Evolutionary conservation across 192 early-diverging fungal genomes (phyloP).

Genomic region (Coemansia erecta): DNA sequence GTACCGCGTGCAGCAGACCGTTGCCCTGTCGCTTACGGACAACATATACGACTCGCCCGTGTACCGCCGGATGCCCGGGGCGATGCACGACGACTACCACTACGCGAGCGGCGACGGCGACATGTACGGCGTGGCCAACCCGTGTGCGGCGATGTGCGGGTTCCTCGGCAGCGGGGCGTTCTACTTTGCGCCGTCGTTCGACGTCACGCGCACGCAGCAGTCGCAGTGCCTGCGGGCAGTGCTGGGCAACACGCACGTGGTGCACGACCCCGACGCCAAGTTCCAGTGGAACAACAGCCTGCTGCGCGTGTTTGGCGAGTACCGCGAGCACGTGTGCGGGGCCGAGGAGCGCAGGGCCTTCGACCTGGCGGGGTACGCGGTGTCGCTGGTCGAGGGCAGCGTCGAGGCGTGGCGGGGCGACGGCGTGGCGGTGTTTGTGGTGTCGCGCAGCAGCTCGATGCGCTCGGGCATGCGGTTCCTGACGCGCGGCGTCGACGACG

Average conservation of each 20-base stretch:
- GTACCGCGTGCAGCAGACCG: constrained; percentile 69
- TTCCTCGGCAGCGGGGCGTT: constrained; percentile 86
- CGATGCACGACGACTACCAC: constrained; percentile 33
- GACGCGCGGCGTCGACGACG: constrained; percentile 94
- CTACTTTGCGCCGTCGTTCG: constrained; percentile 87
- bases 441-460: constrained; percentile 50
- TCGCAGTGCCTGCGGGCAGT: constrained; percentile 55
- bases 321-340: constrained; percentile 71
- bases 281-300: constrained; percentile 94
- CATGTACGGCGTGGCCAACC: constrained; percentile 59
- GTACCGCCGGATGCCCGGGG: constrained; percentile 34
- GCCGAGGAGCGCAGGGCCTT: constrained; percentile 62
- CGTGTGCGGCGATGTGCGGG: constrained; percentile 71
- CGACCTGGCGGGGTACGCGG: constrained; percentile 73
- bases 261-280: constrained; percentile 57
- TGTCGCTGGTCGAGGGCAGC: constrained; percentile 52
- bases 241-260: constrained; percentile 38
- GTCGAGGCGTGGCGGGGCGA: constrained; percentile 29
- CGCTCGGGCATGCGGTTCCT: constrained; percentile 87
- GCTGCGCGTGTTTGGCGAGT: constrained; percentile 74
- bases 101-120: constrained; percentile 40
- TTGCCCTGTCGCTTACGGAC: constrained; percentile 75
- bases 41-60: constrained; percentile 65
- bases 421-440: constrained; percentile 26
- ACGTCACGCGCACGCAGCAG: constrained; percentile 82